Evolutionary conservation across 257 asterid genomes (phyloP), one percentile per base, ranked within the genome.

Genomic region (Nicotiana attenuata): DNA sequence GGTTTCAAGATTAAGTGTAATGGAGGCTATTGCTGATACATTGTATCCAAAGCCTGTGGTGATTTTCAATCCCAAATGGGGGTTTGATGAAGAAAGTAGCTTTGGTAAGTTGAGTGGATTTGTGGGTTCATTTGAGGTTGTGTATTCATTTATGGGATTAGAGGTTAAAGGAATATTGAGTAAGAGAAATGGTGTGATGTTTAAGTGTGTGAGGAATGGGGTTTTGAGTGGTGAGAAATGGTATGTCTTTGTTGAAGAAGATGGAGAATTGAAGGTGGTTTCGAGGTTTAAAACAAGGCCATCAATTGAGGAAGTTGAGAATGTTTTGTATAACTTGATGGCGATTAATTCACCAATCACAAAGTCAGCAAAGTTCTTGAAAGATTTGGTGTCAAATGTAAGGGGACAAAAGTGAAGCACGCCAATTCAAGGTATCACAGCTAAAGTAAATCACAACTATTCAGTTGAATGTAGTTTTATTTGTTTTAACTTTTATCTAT

Each of bases 311-410:
- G 83, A 80, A 80, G 83, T 80, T 65, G 83, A 80, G 56, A 80
- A 65, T 65, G 78, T 80, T 50, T 64, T 80, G 78, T 94, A 96
- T 82, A 96, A 94, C 77, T 77, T 93, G 87, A 94, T 94, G 97
- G 97, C 98, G 0, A 81, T 93, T 22, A 93, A 96, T 89, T 96
- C 98, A 1, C 98, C 98, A 8, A 91, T 96, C 11, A 90, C 99
- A 8, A 93, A 85, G 77, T 83, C 91, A 52, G 90, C 91, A 0
- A 86, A 91, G 92, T 94, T 94, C 87, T 89, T 94, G 88, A 90
- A 89, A 80, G 77, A 56, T 56, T 80, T 80, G 83, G 22, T 80
- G 65, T 80, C 83, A 45, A 80, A 65, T 47, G 55, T 80, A 5
- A 80, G 79, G 61, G 79, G 79, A 14, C 16, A 73, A 24, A 73